Evolutionary conservation across 441 rosid species (phyloP).

Genomic region (Mallotus japonicus): DNA sequence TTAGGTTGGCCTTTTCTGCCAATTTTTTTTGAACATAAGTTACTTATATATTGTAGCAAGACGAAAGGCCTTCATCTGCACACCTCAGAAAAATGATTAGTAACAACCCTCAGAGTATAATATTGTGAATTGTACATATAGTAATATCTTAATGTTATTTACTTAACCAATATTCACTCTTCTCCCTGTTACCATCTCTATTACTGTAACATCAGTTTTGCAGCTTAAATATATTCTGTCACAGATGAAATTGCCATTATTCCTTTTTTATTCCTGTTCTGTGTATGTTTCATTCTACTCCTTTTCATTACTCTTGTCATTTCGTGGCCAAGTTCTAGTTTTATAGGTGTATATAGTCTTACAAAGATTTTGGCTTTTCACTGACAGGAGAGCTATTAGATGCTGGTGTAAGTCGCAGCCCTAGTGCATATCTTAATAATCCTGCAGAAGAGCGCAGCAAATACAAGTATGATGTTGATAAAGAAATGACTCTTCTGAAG

Average conservation of each 20-base stretch:
- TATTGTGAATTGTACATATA: neutral
- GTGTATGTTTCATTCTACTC: neutral
- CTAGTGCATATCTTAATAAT: slow-evolving; percentile 90
- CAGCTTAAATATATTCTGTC: neutral
- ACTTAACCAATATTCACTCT: neutral
- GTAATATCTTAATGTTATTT: neutral
- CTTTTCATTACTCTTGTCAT: neutral
- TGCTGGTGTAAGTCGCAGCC: slow-evolving; percentile 91
- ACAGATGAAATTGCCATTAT: neutral
- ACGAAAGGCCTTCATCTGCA: neutral
- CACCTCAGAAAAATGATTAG: neutral
- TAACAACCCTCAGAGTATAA: neutral
- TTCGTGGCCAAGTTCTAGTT: neutral
- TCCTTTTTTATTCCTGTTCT: neutral
- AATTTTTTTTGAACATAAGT: neutral
- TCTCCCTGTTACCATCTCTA: neutral
- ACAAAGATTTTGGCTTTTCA: slow-evolving; percentile 24
- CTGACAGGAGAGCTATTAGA: slow-evolving; percentile 80
- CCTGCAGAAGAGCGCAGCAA: slow-evolving; percentile 67
- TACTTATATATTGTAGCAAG: neutral
- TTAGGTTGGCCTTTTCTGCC: neutral
- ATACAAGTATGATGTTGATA: slow-evolving; percentile 77
- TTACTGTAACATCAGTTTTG: neutral
- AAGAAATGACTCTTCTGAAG: slow-evolving; percentile 92
- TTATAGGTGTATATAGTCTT: neutral